phyloP scores from a whole-genome alignment of 495 filamentous ascomycete species.

The Aspergillus ostianus region DNA sequence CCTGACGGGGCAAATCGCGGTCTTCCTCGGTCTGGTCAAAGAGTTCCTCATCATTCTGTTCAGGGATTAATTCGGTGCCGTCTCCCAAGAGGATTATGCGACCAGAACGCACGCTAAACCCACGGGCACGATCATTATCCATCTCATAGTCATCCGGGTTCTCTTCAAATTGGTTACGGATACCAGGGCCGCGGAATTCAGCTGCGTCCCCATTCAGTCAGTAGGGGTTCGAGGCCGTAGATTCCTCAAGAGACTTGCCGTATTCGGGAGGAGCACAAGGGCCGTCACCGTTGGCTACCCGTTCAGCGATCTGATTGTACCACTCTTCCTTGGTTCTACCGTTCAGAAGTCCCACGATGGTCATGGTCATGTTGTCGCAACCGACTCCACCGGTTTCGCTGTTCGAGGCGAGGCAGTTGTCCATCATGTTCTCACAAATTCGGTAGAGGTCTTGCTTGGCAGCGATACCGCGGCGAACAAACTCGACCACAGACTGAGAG shows the following conservation, averaged over 20 bases:
- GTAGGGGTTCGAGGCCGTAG: constrained; percentile 45
- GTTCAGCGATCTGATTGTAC: constrained; percentile 91
- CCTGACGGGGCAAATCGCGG: constrained; percentile 64
- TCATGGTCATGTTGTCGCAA: constrained; percentile 99
- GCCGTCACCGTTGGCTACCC: constrained; percentile 95
- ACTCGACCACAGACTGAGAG: constrained; percentile 94
- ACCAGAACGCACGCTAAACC: constrained; percentile 63
- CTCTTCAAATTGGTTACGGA: constrained; percentile 87
- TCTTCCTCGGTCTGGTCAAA: constrained; percentile 85
- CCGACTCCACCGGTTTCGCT: constrained; percentile 97
- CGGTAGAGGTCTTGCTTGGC: constrained; percentile 88
- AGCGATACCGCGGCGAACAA: constrained; percentile 91
- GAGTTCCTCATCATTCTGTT: constrained; percentile 85
- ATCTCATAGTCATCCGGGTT: constrained; percentile 90
- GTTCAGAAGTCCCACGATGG: constrained; percentile 80
- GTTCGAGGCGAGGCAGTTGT: constrained; percentile 96
- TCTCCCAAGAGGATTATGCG: constrained; percentile 93
- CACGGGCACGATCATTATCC: constrained; percentile 65
- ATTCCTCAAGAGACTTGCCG: constrained; percentile 71
- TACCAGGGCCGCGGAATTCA: constrained; percentile 85
- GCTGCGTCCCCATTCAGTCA: constrained; percentile 63
- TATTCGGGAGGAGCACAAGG: constrained; percentile 99
- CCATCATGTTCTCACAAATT: constrained; percentile 99
- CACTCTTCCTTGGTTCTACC: constrained; percentile 95
- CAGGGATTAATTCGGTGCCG: constrained; percentile 84